Evolutionary conservation across 2,329 filamentous ascomycete genomes (phyloP), one percentile per base, ranked within the genome.

Genomic region (Fusarium equiseti): DNA sequence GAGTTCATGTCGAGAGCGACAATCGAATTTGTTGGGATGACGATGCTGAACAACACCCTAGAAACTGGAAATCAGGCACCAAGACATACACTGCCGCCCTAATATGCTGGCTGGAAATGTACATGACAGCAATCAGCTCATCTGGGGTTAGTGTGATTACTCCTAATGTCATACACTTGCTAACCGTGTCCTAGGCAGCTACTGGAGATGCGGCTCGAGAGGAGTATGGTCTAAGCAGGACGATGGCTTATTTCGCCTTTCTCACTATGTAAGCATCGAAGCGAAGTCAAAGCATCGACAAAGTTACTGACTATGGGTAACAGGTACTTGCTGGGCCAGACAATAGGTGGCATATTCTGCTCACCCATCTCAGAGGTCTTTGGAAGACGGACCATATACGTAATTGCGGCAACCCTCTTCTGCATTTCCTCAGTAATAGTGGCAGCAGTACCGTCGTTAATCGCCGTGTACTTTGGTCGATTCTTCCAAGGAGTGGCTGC

Each of bases 21-120:
- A 53, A 53, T 35, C 38, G 18, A 4, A 44, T 59, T 11, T 59
- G 55, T 3, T 59, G 55, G 55, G 48, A 59, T 12, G 48, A 54
- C 26, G 48, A 59, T 35, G 55, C 55, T 3, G 22, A 35, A 18
- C 22, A 53, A 15, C 55, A 59, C 8, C 55, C 55, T 15, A 18
- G 48, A 3, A 54, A 59, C 6, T 59, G 55, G 55, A 59, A 44
- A 7, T 22, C 16, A 3, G 38, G 48, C 13, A 59, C 38, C 8
- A 59, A 59, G 22, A 22, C 48, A 27, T 59, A 44, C 18, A 53
- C 55, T 3, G 7, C 48, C 10, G 55, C 38, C 8, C 8, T 59
- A 8, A 59, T 59, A 35, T 59, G 55, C 10, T 59, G 55, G 55
- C 8, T 59, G 27, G 55, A 59, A 8, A 59, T 59, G 55, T 59